These are phyloP conservation scores for Monosporascus sp. DNA, from an alignment of 2,329 filamentous ascomycete genomes.

Conservation along the genomic window DNA sequence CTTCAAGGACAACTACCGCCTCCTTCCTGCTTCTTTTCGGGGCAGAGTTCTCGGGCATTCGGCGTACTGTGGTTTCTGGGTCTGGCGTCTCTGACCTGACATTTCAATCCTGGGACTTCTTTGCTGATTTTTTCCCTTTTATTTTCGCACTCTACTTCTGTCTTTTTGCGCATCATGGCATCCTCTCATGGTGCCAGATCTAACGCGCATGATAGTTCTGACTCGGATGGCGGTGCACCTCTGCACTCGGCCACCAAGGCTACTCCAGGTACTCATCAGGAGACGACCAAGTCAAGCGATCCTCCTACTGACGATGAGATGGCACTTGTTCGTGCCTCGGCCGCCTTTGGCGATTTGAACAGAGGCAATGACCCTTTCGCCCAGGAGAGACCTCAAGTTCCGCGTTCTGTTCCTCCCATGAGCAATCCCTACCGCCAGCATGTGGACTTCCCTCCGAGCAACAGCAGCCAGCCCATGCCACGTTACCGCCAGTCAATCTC, in stretches of 20 bases:
- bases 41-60: too few species aligned
- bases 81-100: too few species aligned
- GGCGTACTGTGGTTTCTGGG: too few species aligned
- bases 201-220: conserved; percentile 10
- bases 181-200: not conserved
- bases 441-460: not conserved
- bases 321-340: conserved; percentile 17
- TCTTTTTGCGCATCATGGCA: conserved; percentile 3
- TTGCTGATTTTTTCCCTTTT: too few species aligned
- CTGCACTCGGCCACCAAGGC: conserved; percentile 5
- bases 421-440: conserved; percentile 4
- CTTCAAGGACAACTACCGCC: too few species aligned
- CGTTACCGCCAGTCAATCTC: not conserved
- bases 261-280: conserved; percentile 6
- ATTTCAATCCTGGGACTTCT: too few species aligned
- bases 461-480: not conserved
- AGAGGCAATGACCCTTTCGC: conserved; percentile 8
- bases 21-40: too few species aligned
- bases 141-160: too few species aligned
- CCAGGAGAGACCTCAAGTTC: conserved; percentile 6
- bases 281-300: conserved; percentile 1
- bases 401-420: conserved; percentile 11
- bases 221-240: conserved; percentile 14
- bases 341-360: conserved; percentile 9
- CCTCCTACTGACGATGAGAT: conserved; percentile 14